A percentile compares a stretch with the other conserved stretches of the same genome.
These are phyloP conservation scores for Boletus fagicola DNA, from an alignment of 768 basidiomycete species.

Conservation along the genomic window DNA sequence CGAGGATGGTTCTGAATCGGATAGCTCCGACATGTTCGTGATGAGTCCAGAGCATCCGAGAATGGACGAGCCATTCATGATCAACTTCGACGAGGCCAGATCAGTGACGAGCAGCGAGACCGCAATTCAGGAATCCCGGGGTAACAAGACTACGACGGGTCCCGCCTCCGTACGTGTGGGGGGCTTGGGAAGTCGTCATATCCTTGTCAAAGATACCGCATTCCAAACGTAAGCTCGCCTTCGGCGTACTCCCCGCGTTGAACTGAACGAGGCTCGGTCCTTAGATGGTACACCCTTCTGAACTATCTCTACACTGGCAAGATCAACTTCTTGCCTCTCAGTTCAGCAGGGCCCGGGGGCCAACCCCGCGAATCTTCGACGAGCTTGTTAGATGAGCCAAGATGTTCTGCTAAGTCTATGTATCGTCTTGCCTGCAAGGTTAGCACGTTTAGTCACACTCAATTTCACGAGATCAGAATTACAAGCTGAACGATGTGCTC, in stretches of 20 bases:
- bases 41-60: slow-evolving; percentile 12
- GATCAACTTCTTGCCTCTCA: slow-evolving; percentile 33
- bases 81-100: background rate
- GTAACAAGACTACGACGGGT: background rate
- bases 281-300: slow-evolving; percentile 39
- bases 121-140: background rate
- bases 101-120: background rate
- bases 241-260: background rate
- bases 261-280: background rate
- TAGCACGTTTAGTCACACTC: background rate
- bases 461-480: no score
- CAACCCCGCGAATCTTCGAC: background rate
- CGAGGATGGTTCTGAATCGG: slow-evolving; percentile 12
- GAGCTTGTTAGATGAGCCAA: background rate
- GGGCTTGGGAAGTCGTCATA: slow-evolving; percentile 11
- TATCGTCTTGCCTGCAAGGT: slow-evolving; percentile 43
- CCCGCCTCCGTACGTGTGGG: background rate
- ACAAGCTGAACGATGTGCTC: background rate
- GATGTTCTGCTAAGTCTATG: slow-evolving; percentile 45
- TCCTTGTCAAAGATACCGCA: no score
- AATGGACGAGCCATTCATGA: background rate
- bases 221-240: slow-evolving; percentile 21
- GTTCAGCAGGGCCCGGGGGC: slow-evolving; percentile 11
- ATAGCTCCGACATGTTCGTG: slow-evolving; percentile 20
- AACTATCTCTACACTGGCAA: slow-evolving; percentile 41